phyloP scores from a whole-genome alignment of 495 filamentous ascomycete species.

The Xylaria cubensis region DNA sequence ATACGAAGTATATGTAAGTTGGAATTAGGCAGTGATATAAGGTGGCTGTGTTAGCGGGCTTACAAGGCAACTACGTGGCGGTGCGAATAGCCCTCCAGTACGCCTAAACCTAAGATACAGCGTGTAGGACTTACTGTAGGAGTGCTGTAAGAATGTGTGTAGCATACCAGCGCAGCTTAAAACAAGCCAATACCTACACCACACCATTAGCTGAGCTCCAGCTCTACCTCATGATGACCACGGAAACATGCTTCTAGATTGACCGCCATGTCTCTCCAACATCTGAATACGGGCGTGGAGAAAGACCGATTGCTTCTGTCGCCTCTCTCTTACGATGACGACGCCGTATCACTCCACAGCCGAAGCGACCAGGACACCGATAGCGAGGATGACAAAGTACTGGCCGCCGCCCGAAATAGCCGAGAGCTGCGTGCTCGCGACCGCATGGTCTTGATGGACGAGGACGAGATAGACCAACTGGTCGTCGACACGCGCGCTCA shows the following conservation, averaged over 20 bases:
- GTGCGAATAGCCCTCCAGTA: background rate
- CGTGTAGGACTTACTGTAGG: background rate
- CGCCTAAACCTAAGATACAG: background rate
- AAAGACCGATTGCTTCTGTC: slow-evolving; percentile 61
- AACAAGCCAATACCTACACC: background rate
- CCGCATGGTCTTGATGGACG: slow-evolving; percentile 78
- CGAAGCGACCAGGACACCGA: slow-evolving; percentile 78
- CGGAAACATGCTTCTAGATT: background rate
- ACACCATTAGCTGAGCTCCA: background rate
- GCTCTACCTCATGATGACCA: background rate
- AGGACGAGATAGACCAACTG: slow-evolving; percentile 86
- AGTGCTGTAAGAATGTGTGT: background rate
- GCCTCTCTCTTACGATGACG: slow-evolving; percentile 69
- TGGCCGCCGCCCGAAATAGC: slow-evolving; percentile 68
- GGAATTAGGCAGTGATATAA: too few species aligned
- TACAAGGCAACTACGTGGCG: background rate
- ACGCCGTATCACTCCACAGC: slow-evolving; percentile 68
- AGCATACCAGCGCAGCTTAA: background rate
- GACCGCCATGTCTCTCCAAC: slow-evolving; percentile 34
- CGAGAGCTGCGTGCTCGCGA: slow-evolving; percentile 75
- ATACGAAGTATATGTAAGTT: too few species aligned
- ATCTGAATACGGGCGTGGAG: slow-evolving; percentile 34
- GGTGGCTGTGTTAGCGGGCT: background rate
- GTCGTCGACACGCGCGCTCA: slow-evolving; percentile 60
- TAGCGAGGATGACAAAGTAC: slow-evolving; percentile 75